A percentile compares a stretch with the other conserved stretches of the same genome.
These are phyloP conservation scores for Cladophialophora psammophila DNA, from an alignment of 2,329 filamentous ascomycete genomes.

Conservation along the genomic window DNA sequence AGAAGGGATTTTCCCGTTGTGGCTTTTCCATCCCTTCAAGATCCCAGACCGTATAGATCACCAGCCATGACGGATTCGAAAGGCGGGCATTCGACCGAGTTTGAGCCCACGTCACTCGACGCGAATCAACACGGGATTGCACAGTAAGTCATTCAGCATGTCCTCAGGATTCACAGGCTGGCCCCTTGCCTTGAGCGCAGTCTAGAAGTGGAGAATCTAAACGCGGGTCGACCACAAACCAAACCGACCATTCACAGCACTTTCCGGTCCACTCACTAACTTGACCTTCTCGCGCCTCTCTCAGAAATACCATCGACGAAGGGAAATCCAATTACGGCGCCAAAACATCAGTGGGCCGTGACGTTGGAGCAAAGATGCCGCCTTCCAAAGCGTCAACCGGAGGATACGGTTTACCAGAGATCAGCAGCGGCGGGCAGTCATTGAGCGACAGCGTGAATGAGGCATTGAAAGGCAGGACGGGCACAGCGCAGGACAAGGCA, in stretches of 20 bases:
- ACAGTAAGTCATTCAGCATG: background rate
- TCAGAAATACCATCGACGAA: constrained; percentile 1
- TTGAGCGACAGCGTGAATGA: background rate
- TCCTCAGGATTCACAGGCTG: background rate
- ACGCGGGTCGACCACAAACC: background rate
- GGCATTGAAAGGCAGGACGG: background rate
- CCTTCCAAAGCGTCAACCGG: background rate
- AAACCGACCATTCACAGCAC: background rate
- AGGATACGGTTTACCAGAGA: background rate
- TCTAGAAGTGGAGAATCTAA: background rate
- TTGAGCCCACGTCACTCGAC: constrained; percentile 3
- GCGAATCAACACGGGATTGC: constrained; percentile 2
- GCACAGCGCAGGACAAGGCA: background rate
- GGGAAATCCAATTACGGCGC: background rate
- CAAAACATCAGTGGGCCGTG: background rate
- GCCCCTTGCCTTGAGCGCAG: background rate
- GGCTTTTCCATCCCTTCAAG: background rate
- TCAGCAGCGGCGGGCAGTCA: background rate
- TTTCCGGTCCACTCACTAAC: background rate
- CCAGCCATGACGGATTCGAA: background rate
- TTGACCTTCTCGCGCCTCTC: background rate
- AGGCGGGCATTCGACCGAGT: background rate
- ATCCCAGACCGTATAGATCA: background rate
- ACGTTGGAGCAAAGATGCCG: background rate
- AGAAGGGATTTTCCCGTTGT: background rate